Evolutionary conservation across 2,329 filamentous ascomycete genomes (phyloP).

Genomic region (Chaetomiaceae sp.): DNA sequence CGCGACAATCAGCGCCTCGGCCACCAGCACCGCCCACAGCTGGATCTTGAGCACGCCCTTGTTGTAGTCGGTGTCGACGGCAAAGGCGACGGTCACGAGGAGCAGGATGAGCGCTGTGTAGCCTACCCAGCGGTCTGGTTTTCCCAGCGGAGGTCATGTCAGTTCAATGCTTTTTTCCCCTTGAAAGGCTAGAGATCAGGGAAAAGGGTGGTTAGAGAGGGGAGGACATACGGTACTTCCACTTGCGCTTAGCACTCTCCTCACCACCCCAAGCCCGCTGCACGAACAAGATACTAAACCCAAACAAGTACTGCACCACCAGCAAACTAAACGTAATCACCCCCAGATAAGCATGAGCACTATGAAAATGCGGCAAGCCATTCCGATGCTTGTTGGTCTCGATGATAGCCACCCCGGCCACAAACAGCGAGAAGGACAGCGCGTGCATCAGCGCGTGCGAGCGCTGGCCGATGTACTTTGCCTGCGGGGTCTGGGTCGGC

Average conservation of each 20-base stretch:
- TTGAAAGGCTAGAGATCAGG: neutral
- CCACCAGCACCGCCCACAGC: conserved; percentile 70
- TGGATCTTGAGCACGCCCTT: conserved; percentile 63
- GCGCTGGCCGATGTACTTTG: conserved; percentile 61
- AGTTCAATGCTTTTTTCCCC: too few relatives aligned
- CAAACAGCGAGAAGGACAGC: conserved; percentile 56
- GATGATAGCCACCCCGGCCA: conserved; percentile 65
- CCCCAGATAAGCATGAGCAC: conserved; percentile 78
- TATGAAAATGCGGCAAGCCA: conserved; percentile 69
- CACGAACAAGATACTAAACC: conserved; percentile 75
- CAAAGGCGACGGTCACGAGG: conserved; percentile 68
- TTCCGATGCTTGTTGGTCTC: conserved; percentile 78
- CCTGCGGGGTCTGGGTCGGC: conserved; percentile 70
- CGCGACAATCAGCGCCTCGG: conserved; percentile 59
- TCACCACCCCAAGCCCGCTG: conserved; percentile 73
- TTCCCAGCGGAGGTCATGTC: neutral
- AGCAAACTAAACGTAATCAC: conserved; percentile 67
- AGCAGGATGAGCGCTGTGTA: conserved; percentile 69
- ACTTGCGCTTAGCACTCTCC: conserved; percentile 74
- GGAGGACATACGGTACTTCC: conserved; percentile 63
- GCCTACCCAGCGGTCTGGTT: conserved; percentile 64
- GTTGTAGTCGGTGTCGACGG: conserved; percentile 74
- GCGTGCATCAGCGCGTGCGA: conserved; percentile 68
- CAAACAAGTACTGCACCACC: conserved; percentile 68
- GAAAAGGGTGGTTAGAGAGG: neutral